Evolutionary conservation across 2,329 filamentous ascomycete genomes (phyloP).

Genomic region (Amauroascus niger): DNA sequence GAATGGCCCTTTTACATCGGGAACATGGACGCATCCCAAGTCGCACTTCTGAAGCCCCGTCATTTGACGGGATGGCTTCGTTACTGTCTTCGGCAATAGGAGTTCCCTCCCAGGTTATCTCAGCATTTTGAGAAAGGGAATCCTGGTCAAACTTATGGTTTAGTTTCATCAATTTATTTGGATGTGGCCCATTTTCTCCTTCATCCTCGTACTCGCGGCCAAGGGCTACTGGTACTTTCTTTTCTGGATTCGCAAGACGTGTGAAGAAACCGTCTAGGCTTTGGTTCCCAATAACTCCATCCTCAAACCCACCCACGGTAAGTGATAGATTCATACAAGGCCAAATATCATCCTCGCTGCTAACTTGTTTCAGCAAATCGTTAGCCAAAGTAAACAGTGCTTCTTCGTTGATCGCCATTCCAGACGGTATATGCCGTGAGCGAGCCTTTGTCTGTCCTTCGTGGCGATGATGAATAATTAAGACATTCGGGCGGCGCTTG

Average conservation of each 20-base stretch:
- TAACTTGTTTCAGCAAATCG: slow-evolving; percentile 64
- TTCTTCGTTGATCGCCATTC: slow-evolving; percentile 61
- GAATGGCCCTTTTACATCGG: slow-evolving; percentile 56
- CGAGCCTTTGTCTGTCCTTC: slow-evolving; percentile 64
- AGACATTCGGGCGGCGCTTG: slow-evolving; percentile 72
- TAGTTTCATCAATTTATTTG: background rate
- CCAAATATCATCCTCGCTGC: slow-evolving; percentile 70
- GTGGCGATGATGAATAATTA: slow-evolving; percentile 74
- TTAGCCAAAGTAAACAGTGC: slow-evolving; percentile 66
- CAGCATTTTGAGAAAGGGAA: background rate
- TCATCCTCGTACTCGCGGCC: background rate
- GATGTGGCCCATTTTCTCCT: background rate
- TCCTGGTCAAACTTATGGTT: background rate
- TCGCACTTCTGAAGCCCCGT: background rate
- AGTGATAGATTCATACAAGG: slow-evolving; percentile 85
- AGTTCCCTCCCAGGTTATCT: background rate
- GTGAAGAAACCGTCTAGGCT: slow-evolving; percentile 82
- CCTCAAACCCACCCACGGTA: slow-evolving; percentile 85
- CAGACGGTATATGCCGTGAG: slow-evolving; percentile 65
- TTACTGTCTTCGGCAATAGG: background rate
- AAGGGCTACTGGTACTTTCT: background rate
- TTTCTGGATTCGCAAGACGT: slow-evolving; percentile 43
- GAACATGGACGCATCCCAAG: slow-evolving; percentile 44
- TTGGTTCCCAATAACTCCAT: slow-evolving; percentile 71
- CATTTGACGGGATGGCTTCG: background rate